These are phyloP conservation scores for Trichoderma citrinoviride DNA, from an alignment of 2,329 filamentous ascomycete species.

Conservation along the genomic window DNA sequence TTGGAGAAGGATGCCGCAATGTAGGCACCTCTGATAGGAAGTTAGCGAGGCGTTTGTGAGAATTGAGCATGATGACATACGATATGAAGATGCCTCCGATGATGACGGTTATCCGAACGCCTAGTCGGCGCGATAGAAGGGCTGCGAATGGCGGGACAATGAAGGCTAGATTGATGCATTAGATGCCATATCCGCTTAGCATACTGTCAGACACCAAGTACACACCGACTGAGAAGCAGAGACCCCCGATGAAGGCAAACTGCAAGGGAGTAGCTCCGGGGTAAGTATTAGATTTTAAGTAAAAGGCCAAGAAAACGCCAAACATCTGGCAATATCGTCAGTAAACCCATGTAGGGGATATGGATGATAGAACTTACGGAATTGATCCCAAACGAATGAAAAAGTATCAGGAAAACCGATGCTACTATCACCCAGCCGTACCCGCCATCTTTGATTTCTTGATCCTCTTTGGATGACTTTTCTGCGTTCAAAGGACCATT, in stretches of 20 bases:
- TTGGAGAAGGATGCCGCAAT: conserved; percentile 61
- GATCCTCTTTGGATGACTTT: neutral
- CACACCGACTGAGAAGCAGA: conserved; percentile 41
- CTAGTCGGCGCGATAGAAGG: neutral
- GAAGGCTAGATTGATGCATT: conserved; percentile 46
- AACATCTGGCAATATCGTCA: conserved; percentile 11
- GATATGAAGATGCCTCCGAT: conserved; percentile 9
- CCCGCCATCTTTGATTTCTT: conserved; percentile 1
- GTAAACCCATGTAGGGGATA: neutral
- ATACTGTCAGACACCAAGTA: conserved; percentile 59
- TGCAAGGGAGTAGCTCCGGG: conserved; percentile 61
- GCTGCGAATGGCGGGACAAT: neutral
- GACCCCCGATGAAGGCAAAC: conserved; percentile 69
- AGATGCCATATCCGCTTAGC: conserved; percentile 56
- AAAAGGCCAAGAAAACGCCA: conserved; percentile 56
- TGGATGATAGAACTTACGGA: neutral
- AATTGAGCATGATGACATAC: neutral
- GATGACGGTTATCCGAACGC: neutral
- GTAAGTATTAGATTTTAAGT: conserved; percentile 57
- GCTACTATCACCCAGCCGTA: conserved; percentile 15
- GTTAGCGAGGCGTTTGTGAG: neutral
- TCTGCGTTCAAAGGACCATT: neutral
- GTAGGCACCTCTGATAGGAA: conserved; percentile 39
- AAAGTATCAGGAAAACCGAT: neutral
- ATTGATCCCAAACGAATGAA: conserved; percentile 12